Conservation (phyloP, 257 asterid genomes). For the Przewalskia tangutica region DNA sequence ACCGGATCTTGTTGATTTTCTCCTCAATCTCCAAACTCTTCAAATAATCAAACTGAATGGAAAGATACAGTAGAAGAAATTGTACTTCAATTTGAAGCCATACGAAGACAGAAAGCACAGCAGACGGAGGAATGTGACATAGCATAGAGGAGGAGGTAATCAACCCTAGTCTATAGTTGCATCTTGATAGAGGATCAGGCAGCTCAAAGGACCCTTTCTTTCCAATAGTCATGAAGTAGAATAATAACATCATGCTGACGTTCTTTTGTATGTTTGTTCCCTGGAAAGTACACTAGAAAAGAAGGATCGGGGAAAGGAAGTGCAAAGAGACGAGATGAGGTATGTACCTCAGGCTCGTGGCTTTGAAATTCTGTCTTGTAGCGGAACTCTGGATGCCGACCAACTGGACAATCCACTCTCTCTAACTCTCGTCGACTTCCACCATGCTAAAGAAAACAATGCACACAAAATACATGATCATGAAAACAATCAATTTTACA, state of each 20-base stretch:
- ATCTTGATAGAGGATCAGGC: background rate
- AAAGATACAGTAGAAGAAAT: constrained; percentile 6
- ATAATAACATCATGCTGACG: background rate
- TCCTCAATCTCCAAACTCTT: constrained; percentile 99
- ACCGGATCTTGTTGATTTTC: constrained; percentile 95
- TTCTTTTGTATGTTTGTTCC: background rate
- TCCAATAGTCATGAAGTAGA: background rate
- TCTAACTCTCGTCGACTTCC: constrained; percentile 78
- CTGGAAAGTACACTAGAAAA: background rate
- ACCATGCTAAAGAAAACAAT: constrained; percentile 38
- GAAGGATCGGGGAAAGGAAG: background rate
- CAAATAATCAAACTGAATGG: constrained; percentile 91
- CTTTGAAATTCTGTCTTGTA: constrained; percentile 98
- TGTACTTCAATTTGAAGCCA: background rate
- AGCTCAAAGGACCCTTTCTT: background rate
- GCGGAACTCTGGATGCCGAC: constrained; percentile 88
- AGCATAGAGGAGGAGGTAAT: background rate
- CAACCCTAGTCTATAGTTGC: background rate
- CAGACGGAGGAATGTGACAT: background rate
- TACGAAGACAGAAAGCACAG: background rate
- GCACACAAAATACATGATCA: background rate
- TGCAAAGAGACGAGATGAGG: constrained; percentile 1
- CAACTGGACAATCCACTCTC: constrained; percentile 51
- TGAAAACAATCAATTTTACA: background rate
- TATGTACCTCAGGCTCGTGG: constrained; percentile 96